These are phyloP conservation scores for Candida orba DNA, from an alignment of 805 yeast species.

Conservation along the genomic window DNA sequence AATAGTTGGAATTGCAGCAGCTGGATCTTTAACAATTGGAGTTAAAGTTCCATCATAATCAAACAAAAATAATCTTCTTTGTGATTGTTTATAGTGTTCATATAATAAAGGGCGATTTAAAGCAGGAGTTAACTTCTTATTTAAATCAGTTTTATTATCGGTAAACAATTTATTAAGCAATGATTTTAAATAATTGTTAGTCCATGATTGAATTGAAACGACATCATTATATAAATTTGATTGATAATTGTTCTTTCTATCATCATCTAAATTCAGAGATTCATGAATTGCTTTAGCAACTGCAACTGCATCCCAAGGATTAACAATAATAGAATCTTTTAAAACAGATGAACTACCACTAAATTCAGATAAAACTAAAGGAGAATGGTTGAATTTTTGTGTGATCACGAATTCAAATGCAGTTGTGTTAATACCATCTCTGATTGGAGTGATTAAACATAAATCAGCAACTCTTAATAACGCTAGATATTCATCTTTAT, in stretches of 20 bases:
- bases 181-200: conserved; percentile 45
- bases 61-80: conserved; percentile 73
- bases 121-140: conserved; percentile 63
- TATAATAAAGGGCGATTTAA: conserved; percentile 64
- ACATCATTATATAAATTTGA: conserved; percentile 55
- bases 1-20: conserved; percentile 94
- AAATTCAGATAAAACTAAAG: conserved; percentile 85
- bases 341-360: conserved; percentile 78
- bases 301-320: conserved; percentile 96
- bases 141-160: conserved; percentile 27
- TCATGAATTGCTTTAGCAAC: conserved; percentile 79
- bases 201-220: conserved; percentile 77
- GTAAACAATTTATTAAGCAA: conserved; percentile 27
- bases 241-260: conserved; percentile 40
- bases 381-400: conserved; percentile 64
- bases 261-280: conserved; percentile 49
- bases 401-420: conserved; percentile 88
- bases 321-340: conserved; percentile 71
- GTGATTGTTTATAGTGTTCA: conserved; percentile 50
- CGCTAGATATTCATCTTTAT: conserved; percentile 84
- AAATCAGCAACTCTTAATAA: conserved; percentile 83
- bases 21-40: conserved; percentile 93
- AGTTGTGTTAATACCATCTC: conserved; percentile 97
- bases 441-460: conserved; percentile 79
- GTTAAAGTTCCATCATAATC: conserved; percentile 98